Evolutionary conservation across 352 stramenopile genomes (phyloP).

Genomic region (Globisporangium echinulatum): DNA sequence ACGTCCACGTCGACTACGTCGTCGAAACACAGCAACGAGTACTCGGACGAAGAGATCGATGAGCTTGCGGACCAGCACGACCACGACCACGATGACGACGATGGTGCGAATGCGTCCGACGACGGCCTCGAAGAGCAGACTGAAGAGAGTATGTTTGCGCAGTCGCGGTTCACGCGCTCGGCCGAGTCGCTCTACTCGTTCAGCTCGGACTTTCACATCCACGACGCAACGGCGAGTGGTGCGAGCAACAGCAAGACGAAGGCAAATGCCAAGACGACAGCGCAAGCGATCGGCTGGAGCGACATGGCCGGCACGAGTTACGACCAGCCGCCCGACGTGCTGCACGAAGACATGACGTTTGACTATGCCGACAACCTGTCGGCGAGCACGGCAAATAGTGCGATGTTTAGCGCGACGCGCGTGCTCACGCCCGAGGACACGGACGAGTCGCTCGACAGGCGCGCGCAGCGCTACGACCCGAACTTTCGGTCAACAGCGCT

Average conservation of each 20-base stretch:
- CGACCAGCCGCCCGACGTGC: slow-evolving; percentile 1
- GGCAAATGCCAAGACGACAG: background rate
- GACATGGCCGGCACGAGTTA: slow-evolving; percentile 6
- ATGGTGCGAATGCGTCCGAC: background rate
- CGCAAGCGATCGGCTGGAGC: slow-evolving; percentile 2
- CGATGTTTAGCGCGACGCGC: slow-evolving; percentile 24
- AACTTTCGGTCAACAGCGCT: slow-evolving; percentile 6
- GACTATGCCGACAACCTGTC: slow-evolving; percentile 9
- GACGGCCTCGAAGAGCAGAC: slow-evolving; percentile 52
- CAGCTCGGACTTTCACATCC: slow-evolving; percentile 15
- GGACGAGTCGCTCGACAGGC: slow-evolving; percentile 30
- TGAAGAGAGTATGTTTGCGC: slow-evolving; percentile 45
- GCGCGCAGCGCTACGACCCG: slow-evolving; percentile 28
- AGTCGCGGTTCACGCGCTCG: slow-evolving; percentile 44
- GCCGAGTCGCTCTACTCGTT: slow-evolving; percentile 30
- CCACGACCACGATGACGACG: slow-evolving; percentile 3
- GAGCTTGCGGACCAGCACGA: slow-evolving; percentile 24
- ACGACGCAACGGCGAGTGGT: slow-evolving; percentile 18
- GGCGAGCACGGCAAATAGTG: background rate
- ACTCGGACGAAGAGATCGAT: slow-evolving; percentile 23
- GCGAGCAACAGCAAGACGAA: background rate
- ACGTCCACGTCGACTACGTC: background rate
- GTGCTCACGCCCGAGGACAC: slow-evolving; percentile 26
- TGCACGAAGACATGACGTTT: slow-evolving; percentile 11
- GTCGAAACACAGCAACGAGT: slow-evolving; percentile 13